A percentile compares a stretch with the other conserved stretches of the same genome.
Conservation (phyloP, 2,329 filamentous ascomycete genomes). For the Trichophyton mentagrophytes region DNA sequence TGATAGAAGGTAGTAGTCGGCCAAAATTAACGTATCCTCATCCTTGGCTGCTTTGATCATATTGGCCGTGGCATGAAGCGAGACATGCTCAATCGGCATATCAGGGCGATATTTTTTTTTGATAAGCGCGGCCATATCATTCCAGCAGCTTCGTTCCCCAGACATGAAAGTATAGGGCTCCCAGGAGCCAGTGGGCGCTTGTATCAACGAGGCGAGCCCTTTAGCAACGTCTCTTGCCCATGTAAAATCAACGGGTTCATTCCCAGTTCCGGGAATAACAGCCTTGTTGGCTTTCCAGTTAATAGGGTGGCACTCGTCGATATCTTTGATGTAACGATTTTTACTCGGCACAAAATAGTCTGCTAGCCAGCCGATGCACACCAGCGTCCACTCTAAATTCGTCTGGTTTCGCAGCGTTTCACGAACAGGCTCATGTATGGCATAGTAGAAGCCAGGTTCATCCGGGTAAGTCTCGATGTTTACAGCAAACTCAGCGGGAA, state of each 20-base stretch:
- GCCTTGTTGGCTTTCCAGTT: neutral
- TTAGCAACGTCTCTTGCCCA: neutral
- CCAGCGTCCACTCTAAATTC: constrained; percentile 3
- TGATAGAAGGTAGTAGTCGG: neutral
- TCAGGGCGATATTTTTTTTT: neutral
- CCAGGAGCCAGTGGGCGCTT: constrained; percentile 1
- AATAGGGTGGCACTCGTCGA: constrained; percentile 2
- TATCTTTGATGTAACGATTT: constrained; percentile 5
- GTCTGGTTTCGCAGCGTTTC: neutral
- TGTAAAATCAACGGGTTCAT: constrained; percentile 1
- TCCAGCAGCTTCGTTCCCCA: neutral
- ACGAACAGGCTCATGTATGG: constrained; percentile 1
- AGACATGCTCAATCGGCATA: neutral
- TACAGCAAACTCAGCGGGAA: constrained; percentile 4
- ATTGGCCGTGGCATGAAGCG: neutral
- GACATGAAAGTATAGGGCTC: constrained; percentile 1
- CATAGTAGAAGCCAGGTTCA: constrained; percentile 2
- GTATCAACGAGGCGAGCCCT: neutral
- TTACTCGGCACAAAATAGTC: constrained; percentile 5
- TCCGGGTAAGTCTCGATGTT: constrained; percentile 1
- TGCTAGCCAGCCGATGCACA: constrained; percentile 4
- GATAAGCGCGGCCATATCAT: neutral
- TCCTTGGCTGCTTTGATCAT: constrained; percentile 2
- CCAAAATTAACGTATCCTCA: neutral
- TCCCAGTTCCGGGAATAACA: constrained; percentile 4